These are phyloP conservation scores for Hypoxylon fragiforme DNA, from an alignment of 495 filamentous ascomycete species.

Conservation along the genomic window DNA sequence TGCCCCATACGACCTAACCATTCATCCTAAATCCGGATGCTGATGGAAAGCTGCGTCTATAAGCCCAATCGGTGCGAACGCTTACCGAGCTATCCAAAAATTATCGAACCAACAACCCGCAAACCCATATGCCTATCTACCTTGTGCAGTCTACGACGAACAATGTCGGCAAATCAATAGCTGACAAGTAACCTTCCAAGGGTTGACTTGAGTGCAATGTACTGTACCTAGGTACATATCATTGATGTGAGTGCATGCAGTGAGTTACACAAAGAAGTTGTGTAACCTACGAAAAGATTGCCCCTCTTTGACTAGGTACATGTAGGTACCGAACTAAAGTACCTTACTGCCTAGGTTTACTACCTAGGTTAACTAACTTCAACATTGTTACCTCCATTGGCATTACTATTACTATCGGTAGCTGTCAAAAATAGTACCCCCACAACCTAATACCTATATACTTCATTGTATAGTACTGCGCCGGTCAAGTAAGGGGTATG, in stretches of 20 bases:
- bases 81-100: constrained; percentile 24
- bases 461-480: too few species aligned
- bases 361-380: too few species aligned
- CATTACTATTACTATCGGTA: too few species aligned
- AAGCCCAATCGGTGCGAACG: constrained; percentile 7
- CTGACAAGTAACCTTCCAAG: constrained; percentile 24
- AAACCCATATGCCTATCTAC: neutral
- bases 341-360: too few species aligned
- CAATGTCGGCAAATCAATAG: constrained; percentile 22
- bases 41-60: constrained; percentile 27
- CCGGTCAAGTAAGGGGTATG: too few species aligned
- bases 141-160: constrained; percentile 7
- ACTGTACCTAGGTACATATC: constrained; percentile 7
- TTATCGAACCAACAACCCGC: constrained; percentile 16
- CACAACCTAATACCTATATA: too few species aligned
- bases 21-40: constrained; percentile 13
- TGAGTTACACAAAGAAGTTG: constrained; percentile 18
- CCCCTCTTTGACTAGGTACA: neutral
- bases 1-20: constrained; percentile 19
- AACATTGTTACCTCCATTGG: too few species aligned
- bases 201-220: too few species aligned
- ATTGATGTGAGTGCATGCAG: constrained; percentile 1
- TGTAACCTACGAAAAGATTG: constrained; percentile 11
- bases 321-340: neutral
- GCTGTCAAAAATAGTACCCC: too few species aligned